Conservation (phyloP, 441 rosid species). For the Viola pubescens region DNA sequence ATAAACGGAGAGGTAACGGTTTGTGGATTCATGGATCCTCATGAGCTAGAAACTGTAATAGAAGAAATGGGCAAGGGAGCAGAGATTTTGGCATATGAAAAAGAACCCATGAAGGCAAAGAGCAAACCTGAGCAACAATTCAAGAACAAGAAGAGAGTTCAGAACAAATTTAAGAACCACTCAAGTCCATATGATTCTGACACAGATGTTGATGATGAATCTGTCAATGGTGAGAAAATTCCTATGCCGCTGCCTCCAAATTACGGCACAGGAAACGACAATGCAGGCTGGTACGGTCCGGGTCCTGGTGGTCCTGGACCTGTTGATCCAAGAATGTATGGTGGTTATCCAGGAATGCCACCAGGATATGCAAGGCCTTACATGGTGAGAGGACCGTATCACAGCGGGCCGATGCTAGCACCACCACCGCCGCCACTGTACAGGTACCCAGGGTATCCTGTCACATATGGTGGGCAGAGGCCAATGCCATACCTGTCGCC, state of each 20-base stretch:
- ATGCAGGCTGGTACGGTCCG: not conserved
- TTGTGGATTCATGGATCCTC: conserved; percentile 15
- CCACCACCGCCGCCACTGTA: not conserved
- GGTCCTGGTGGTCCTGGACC: not conserved
- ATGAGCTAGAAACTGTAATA: conserved; percentile 1
- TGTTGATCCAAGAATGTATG: not conserved
- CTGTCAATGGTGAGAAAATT: not conserved
- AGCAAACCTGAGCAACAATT: conserved; percentile 1
- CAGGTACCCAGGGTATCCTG: not conserved
- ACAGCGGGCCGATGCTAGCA: not conserved
- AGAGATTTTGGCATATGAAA: conserved; percentile 17
- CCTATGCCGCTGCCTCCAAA: not conserved
- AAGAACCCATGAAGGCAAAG: conserved; percentile 11
- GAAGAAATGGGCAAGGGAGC: conserved; percentile 12
- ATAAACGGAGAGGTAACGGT: conserved; percentile 14
- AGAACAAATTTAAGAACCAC: too few species aligned
- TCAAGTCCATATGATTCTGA: not conserved
- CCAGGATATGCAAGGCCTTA: conserved; percentile 11
- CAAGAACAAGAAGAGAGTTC: not conserved
- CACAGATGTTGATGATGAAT: not conserved
- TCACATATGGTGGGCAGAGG: not conserved
- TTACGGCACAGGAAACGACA: not conserved
- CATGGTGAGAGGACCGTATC: conserved; percentile 2
- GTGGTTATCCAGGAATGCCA: not conserved
- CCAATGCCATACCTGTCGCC: not conserved